Conservation (phyloP, 129 eudicot species). For the Smallanthus sonchifolius region DNA sequence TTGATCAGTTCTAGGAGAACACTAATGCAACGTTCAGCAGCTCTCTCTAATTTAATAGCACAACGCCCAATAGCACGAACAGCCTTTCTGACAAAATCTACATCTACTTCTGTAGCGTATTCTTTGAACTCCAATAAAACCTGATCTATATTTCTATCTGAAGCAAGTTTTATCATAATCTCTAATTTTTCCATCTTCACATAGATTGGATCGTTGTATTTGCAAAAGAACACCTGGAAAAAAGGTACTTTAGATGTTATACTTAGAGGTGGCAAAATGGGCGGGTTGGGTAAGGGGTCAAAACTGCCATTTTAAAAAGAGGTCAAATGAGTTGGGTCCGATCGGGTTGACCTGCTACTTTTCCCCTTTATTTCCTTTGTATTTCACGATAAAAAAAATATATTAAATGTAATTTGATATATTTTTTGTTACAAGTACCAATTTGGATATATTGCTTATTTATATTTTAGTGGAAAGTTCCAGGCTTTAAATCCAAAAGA, state of each 20-base stretch:
- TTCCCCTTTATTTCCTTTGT: too few species aligned
- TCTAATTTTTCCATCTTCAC: conserved; percentile 99
- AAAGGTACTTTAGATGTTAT: background rate
- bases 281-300: background rate
- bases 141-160: conserved; percentile 98
- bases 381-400: too few species aligned
- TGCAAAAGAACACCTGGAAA: conserved; percentile 92
- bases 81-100: conserved; percentile 96
- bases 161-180: conserved; percentile 98
- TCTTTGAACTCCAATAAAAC: conserved; percentile 97
- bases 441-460: background rate
- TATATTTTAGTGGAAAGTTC: background rate
- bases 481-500: background rate
- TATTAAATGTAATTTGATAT: background rate
- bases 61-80: conserved; percentile 99
- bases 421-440: too few species aligned
- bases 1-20: conserved; percentile 93
- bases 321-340: too few species aligned
- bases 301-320: too few species aligned
- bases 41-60: conserved; percentile 98
- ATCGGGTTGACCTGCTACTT: too few species aligned
- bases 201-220: conserved; percentile 96
- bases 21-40: conserved; percentile 98
- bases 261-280: background rate
- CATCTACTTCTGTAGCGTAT: conserved; percentile 97